These are phyloP conservation scores for Luffa acutangula DNA, from an alignment of 306 rosid species.

Conservation along the genomic window DNA sequence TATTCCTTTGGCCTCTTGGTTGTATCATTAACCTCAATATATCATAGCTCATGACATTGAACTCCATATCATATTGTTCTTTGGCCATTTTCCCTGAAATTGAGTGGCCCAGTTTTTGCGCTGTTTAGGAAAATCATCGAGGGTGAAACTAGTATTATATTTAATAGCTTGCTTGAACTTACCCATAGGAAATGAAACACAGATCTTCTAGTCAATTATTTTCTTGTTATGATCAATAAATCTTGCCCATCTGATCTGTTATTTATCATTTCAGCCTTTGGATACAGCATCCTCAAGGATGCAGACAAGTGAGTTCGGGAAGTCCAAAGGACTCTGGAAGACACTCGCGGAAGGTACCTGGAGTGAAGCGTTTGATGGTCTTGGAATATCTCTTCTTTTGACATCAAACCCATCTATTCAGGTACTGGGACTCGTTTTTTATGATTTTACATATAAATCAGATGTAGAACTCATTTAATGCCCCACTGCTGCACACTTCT, in stretches of 20 bases:
- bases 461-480: background rate
- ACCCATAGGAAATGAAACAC: background rate
- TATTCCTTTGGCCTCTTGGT: background rate
- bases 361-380: conserved; percentile 86
- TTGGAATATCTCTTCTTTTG: conserved; percentile 83
- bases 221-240: background rate
- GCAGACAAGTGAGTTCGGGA: conserved; percentile 97
- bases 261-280: conserved; percentile 55
- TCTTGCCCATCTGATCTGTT: background rate
- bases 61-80: background rate
- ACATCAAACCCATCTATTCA: conserved; percentile 92
- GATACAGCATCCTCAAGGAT: conserved; percentile 86
- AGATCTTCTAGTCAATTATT: background rate
- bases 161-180: background rate
- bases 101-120: background rate
- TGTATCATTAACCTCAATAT: background rate
- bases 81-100: background rate
- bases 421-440: conserved; percentile 23
- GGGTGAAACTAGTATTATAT: background rate
- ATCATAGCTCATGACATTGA: background rate
- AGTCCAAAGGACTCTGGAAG: conserved; percentile 88
- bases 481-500: background rate
- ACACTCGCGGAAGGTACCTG: conserved; percentile 74
- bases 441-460: background rate
- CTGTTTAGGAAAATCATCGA: background rate